Evolutionary conservation across 805 yeast species (phyloP), one percentile per base, ranked within the genome.

Genomic region (Metschnikowia santaceciliae): DNA sequence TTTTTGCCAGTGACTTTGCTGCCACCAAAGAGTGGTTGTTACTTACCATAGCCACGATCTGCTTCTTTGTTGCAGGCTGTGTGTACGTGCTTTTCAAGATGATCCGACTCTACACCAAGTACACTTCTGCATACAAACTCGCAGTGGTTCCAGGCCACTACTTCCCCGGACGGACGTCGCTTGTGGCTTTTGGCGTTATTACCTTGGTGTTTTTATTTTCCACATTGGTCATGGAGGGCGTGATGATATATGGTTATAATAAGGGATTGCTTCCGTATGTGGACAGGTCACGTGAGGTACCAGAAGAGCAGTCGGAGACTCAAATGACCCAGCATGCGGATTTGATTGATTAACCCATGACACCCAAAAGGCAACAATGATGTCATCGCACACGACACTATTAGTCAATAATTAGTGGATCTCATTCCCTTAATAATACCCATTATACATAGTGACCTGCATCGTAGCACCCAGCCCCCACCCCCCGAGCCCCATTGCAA

Each of bases 51-150:
- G 42, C 49, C 20, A 59, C 74, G 32, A 56, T 72, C 8, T 46
- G 62, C 6, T 48, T 70, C 26, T 77, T 69, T 51, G 45, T 69
- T 8, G 67, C 70, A 19, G 80, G 77, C 1, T 54, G 73, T 51
- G 78, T 76, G 0, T 78, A 77, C 57, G 76, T 76, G 38, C 52
- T 77, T 32, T 78, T 75, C 67, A 78, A 78, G 58, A 62, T 72
- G 49, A 69, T 77, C 32, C 58, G 81, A 36, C 65, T 77, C 61
- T 77, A 66, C 58, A 72, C 78, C 32, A 71, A 73, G 47, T 65
- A 69, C 41, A 63, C 75, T n/a, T 66, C 72, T 2, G 74, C 72
- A 3, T 69, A 64, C 53, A 49, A 57, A 22, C 46, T 62, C 6
- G 61, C 63, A 0, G 38, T 69, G n/a, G 37, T 19, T 3, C 71